Conservation (phyloP, 139 green algal genomes). For the Ettlia oleoabundans region DNA sequence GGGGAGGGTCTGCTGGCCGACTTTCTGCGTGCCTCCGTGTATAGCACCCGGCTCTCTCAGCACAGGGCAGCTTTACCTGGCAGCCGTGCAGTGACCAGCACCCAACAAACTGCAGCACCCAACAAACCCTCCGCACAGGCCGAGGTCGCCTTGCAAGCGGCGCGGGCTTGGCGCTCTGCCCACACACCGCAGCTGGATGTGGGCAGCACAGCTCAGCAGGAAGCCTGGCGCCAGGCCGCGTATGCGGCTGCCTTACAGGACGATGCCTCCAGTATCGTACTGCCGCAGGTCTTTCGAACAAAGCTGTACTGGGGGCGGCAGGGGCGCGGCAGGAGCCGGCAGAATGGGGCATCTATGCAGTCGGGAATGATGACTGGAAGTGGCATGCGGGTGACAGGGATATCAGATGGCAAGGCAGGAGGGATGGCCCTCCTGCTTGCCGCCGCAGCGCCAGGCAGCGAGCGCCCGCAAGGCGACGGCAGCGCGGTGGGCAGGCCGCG, state of each 20-base stretch:
- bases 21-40: conserved; percentile 1
- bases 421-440: too few species aligned
- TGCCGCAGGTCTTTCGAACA: background rate
- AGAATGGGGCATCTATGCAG: background rate
- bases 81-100: background rate
- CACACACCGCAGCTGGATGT: background rate
- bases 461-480: too few species aligned
- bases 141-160: background rate
- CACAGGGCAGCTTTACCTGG: background rate
- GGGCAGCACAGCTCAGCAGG: background rate
- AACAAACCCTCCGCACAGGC: too few species aligned
- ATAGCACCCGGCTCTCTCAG: background rate
- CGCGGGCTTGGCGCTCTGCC: background rate
- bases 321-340: too few species aligned
- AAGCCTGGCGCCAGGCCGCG: background rate
- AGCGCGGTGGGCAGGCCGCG: too few species aligned
- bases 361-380: background rate
- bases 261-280: background rate
- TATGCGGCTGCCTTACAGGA: background rate
- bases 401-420: too few species aligned
- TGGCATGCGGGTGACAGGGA: too few species aligned
- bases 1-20: conserved; percentile 8
- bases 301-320: too few species aligned
- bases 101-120: too few species aligned
- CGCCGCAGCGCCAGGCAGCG: too few species aligned